Evolutionary conservation across 2,329 filamentous ascomycete genomes (phyloP), one percentile per base, ranked within the genome.

Genomic region (Sarocladium strictum): DNA sequence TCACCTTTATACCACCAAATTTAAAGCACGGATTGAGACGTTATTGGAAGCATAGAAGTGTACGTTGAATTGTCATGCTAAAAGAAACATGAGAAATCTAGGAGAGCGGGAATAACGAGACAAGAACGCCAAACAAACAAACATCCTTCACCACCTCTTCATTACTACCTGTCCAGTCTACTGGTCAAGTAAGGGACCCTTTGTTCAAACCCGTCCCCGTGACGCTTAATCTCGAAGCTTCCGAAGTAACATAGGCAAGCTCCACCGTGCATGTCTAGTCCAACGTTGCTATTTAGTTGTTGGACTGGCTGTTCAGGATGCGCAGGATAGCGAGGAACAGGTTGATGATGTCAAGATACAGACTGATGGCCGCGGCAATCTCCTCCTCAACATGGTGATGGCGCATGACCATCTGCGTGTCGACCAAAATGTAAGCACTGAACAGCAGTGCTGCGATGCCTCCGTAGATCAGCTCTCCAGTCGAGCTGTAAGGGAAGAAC

Each of bases 351-450:
- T 97, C 93, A 51, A 99, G 81, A 70, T 99, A 99, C 50, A 99
- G 80, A 67, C 89, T 94, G 71, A 99, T 96, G 10, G 90, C 86
- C 51, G 93, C 93, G 6, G 92, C 91, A 68, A 97, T 97, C 78
- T 97, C 92, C 80, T 97, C 93, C 74, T 99, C 94, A 53, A 97
- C 90, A 66, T 97, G 93, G 73, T 97, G 94, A 71, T 96, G 89
- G 65, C 92, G 84, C 83, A 99, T 87, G 58, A 99, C 84, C 63
- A 99, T 76, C 78, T 99, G 94, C 0, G 94, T 99, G 68, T 99
- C 94, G 47, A 97, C 90, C 47, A 99, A 79, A 58, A 99, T 95
- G 73, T 99, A 99, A 7, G 79, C 93, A 50, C 87, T 92, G 77
- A 99, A 99, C 67, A 99, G 83, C 45, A 99, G 75, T 2, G 94